phyloP scores from a whole-genome alignment of 78 protist species.

The Dictyostelium firmibasis region DNA sequence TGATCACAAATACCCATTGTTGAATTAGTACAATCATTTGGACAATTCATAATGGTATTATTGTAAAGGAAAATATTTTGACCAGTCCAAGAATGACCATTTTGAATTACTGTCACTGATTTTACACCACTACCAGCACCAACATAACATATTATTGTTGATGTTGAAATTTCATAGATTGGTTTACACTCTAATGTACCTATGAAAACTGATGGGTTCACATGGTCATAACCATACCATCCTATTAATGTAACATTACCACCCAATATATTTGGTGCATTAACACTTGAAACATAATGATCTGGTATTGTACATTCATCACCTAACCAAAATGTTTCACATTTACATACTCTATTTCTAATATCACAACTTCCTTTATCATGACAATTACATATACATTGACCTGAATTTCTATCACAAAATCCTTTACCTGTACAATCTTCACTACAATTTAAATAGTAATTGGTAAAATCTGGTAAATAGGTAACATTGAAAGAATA shows the following conservation, averaged over 20 bases:
- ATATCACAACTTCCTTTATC: background rate
- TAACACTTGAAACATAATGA: background rate
- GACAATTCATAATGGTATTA: background rate
- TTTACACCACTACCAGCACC: background rate
- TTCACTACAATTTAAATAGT: background rate
- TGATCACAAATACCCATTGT: background rate
- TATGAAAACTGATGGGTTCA: background rate
- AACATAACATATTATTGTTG: background rate
- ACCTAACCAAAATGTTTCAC: background rate
- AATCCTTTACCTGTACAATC: background rate
- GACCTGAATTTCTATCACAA: slow-evolving; percentile 2
- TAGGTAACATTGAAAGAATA: background rate
- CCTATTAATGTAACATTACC: background rate
- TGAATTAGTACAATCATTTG: background rate
- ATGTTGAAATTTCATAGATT: background rate
- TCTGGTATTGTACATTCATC: background rate
- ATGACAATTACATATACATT: background rate
- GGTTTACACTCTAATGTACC: background rate
- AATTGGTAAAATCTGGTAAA: slow-evolving; percentile 5
- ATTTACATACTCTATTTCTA: background rate
- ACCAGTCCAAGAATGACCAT: background rate
- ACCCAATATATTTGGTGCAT: background rate
- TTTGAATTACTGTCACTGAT: background rate
- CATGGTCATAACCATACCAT: background rate
- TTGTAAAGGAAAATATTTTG: background rate